Evolutionary conservation across 2,329 filamentous ascomycete species (phyloP).

Genomic region (Mariannaea elegans): DNA sequence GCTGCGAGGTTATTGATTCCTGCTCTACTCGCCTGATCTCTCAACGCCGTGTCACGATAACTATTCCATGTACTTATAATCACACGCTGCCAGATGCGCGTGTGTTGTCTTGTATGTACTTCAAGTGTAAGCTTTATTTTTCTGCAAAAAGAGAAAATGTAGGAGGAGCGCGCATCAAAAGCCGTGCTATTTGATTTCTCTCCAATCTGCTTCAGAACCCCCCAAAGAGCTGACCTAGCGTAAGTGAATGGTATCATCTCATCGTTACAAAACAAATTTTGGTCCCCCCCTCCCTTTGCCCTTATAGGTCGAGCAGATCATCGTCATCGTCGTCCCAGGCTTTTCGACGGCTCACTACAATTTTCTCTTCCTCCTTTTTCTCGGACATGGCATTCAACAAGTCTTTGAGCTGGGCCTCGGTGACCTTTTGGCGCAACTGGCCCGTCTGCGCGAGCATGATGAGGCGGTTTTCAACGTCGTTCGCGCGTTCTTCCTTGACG

Average conservation of each 20-base stretch:
- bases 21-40: not conserved
- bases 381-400: slow-evolving; percentile 86
- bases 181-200: not conserved
- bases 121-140: slow-evolving; percentile 14
- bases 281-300: not conserved
- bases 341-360: slow-evolving; percentile 85
- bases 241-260: slow-evolving; percentile 14
- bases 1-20: slow-evolving; percentile 33
- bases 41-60: not conserved
- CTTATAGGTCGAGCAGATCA: slow-evolving; percentile 71
- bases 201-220: slow-evolving; percentile 9
- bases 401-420: slow-evolving; percentile 92
- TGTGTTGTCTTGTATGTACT: slow-evolving; percentile 14
- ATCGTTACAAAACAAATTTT: slow-evolving; percentile 1
- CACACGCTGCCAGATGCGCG: too few relatives aligned
- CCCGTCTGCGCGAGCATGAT: slow-evolving; percentile 91
- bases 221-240: not conserved
- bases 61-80: not conserved
- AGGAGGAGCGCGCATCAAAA: slow-evolving; percentile 2
- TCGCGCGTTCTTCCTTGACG: slow-evolving; percentile 91
- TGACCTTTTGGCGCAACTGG: slow-evolving; percentile 87
- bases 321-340: slow-evolving; percentile 88
- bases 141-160: not conserved
- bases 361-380: slow-evolving; percentile 80
- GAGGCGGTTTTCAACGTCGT: slow-evolving; percentile 89